Evolutionary conservation across 306 rosid species (phyloP), one percentile per base, ranked within the genome.

Genomic region (Pterocarpus macrocarpus): DNA sequence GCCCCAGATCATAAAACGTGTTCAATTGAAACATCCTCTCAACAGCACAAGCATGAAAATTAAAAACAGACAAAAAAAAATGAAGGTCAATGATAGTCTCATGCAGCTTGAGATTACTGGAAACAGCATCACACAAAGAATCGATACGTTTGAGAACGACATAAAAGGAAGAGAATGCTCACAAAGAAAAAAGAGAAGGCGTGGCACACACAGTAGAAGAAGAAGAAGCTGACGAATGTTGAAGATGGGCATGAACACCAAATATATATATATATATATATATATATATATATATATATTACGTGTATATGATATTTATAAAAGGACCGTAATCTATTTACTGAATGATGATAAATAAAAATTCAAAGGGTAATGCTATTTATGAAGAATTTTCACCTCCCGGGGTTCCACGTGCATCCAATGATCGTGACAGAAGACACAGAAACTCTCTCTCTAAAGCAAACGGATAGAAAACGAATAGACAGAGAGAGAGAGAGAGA

Each of bases 221-320:
- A 75, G 85, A 67, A 79, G 86, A 83, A 83, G 90, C 86, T 73
- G 99, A 80, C 43, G 87, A 89, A 80, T 81, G 82, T 80, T 86
- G 75, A 88, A 81, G 88, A 85, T 80, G 85, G 79, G 86, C 49
- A 81, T 80, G 69, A 74, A 80, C 69, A 61, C 67, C 33, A 83
- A 83, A 80, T 78, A 71, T 53, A 69, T 62, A 91, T 70, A 79
- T 50, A 73, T 16, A 68, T 22, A 22, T 22, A 22, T 22, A n/a
- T n/a, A 80, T 78, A 71, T 53, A 69, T 62, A 91, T 70, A 79
- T 50, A 73, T 16, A 68, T 22, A 22, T 22, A 22, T 22, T 22
- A 22, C 28, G 28, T 22, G 28, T 22, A 22, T 22, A 22, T 22
- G 28, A 22, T 22, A 22, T 22, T 22, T 22, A 22, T 22, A 22